A percentile compares a stretch with the other conserved stretches of the same genome.
phyloP scores from a whole-genome alignment of 495 filamentous ascomycete genomes.

The Cercophora samala region DNA sequence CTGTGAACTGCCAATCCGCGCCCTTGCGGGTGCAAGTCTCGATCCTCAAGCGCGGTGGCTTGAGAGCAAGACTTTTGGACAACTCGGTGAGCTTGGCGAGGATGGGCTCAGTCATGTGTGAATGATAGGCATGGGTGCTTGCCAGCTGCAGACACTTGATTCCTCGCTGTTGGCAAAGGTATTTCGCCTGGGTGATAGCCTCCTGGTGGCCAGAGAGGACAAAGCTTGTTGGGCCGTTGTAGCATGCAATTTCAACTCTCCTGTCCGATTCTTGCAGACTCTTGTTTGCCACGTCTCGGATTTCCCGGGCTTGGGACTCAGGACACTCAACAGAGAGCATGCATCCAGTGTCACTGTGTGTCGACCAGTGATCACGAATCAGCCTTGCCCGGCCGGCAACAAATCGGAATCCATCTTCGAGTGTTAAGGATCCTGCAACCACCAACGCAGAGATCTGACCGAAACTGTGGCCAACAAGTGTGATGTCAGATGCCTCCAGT shows the following conservation, averaged over 20 bases:
- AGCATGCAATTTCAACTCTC: conserved; percentile 45
- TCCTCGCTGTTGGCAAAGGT: conserved; percentile 15
- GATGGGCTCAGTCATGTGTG: conserved; percentile 37
- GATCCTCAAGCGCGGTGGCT: conserved; percentile 31
- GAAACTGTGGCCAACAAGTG: conserved; percentile 53
- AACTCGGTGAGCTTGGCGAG: conserved; percentile 29
- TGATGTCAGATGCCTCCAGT: conserved; percentile 27
- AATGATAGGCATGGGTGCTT: conserved; percentile 48
- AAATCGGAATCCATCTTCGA: conserved; percentile 41
- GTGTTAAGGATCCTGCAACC: conserved; percentile 37
- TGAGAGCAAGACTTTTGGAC: conserved; percentile 26
- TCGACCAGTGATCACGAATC: conserved; percentile 38
- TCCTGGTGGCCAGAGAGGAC: conserved; percentile 46
- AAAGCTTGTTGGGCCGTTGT: conserved; percentile 49
- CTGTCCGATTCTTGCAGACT: conserved; percentile 10
- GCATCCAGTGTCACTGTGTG: conserved; percentile 41
- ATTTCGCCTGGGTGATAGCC: conserved; percentile 28
- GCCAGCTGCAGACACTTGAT: conserved; percentile 30
- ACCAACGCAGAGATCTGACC: conserved; percentile 52
- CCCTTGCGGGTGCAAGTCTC: conserved; percentile 35
- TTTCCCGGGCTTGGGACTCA: conserved; percentile 18
- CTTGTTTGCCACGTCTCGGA: conserved; percentile 26
- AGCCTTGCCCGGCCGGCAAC: conserved; percentile 41
- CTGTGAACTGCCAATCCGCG: conserved; percentile 20
- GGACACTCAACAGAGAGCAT: conserved; percentile 50